Base-by-base conservation (phyloP, 371 early-diverging fungal species). In the Sporodiniella umbellata region DNA sequence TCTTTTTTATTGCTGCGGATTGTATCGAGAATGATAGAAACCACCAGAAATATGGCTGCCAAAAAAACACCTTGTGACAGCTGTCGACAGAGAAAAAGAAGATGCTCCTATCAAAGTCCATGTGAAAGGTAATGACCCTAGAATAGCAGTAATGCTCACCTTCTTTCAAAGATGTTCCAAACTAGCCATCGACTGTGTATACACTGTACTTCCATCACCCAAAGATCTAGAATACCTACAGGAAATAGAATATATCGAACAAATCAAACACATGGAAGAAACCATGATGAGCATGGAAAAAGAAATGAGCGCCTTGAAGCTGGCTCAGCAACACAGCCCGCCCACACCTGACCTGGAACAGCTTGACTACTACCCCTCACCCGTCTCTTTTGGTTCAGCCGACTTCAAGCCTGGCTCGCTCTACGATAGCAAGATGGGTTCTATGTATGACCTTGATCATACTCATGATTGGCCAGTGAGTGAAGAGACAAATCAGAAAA, bases 91-190 rank as follows among this genome's bases (percentile, higher is more conserved):
- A 58, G 60, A 38, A 74, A 74, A 50, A 64, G 75, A 3, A 57
- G 62, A 17, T 74, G 75, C 30, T 49, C 61, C 10, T 68, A 66
- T 28, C 69, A 62, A 38, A 48, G 48, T 8, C 75, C 75, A 15
- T 74, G 75, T 47, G 53, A 56, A 51, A 68, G 75, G 75, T 73
- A 64, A 33, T n/a, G n/a, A n/a, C n/a, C n/a, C n/a, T n/a, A n/a
- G n/a, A n/a, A n/a, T n/a, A n/a, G n/a, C n/a, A n/a, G n/a, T n/a
- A n/a, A n/a, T n/a, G n/a, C n/a, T n/a, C n/a, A 10, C 15, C 12
- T 31, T 2, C 14, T 23, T 1, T 5, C 28, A 15, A 51, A 75
- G 75, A 49, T 75, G 75, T 28, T 21, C 28, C 4, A 64, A 66
- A 21, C 52, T 57, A 33, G 52, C 55, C 1, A 17, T 62, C 1